Evolutionary conservation across 805 yeast genomes (phyloP).

Genomic region (Lipomyces lipofer): DNA sequence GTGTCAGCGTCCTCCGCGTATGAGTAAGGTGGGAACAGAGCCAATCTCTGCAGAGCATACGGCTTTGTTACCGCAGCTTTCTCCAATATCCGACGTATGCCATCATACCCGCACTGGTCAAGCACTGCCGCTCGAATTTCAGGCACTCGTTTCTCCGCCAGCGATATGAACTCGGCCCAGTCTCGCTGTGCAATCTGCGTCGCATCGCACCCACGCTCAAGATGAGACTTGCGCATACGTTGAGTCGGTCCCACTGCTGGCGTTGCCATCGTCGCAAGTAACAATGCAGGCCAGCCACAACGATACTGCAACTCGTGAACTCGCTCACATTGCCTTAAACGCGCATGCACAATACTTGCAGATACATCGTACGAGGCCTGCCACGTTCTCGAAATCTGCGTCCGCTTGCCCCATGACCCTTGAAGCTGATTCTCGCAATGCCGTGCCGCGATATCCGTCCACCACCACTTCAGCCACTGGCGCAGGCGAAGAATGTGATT

Average conservation of each 20-base stretch:
- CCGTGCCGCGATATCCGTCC: slow-evolving; percentile 32
- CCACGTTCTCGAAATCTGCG: slow-evolving; percentile 28
- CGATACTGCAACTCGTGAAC: slow-evolving; percentile 31
- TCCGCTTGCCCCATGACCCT: slow-evolving; percentile 29
- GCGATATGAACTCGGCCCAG: slow-evolving; percentile 27
- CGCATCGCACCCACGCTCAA: slow-evolving; percentile 33
- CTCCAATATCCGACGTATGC: slow-evolving; percentile 29
- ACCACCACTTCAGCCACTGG: slow-evolving; percentile 35
- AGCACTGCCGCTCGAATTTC: slow-evolving; percentile 20
- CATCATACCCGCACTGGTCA: slow-evolving; percentile 29
- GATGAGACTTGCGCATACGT: slow-evolving; percentile 31
- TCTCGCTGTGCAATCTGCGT: slow-evolving; percentile 32
- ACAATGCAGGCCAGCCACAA: slow-evolving; percentile 34
- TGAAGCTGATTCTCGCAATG: slow-evolving; percentile 25
- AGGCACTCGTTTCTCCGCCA: slow-evolving; percentile 22
- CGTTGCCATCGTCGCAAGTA: slow-evolving; percentile 32
- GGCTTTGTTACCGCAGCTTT: slow-evolving; percentile 27
- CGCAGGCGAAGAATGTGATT: slow-evolving; percentile 23
- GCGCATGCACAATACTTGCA: slow-evolving; percentile 31
- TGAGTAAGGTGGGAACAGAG: slow-evolving; percentile 27
- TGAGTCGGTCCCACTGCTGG: slow-evolving; percentile 32
- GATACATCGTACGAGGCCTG: slow-evolving; percentile 28
- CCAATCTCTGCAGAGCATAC: slow-evolving; percentile 19
- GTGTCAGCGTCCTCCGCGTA: slow-evolving; percentile 26
- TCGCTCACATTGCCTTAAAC: slow-evolving; percentile 31